These are phyloP conservation scores for Halteria grandinella DNA, from an alignment of 73 alveolate genomes.

Conservation along the genomic window DNA sequence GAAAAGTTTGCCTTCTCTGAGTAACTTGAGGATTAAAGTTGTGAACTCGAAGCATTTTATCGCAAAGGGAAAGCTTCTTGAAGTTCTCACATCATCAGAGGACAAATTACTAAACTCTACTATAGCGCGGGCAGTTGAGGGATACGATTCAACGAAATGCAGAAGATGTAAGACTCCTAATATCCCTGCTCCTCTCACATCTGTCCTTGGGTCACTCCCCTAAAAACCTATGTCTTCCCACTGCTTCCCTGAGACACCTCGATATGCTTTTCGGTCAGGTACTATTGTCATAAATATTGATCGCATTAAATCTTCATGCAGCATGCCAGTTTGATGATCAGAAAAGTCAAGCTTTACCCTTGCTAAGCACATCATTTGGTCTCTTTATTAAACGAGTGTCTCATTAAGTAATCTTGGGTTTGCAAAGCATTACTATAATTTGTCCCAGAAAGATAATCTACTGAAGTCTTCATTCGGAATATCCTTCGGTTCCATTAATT, in stretches of 20 bases:
- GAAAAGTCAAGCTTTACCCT: neutral
- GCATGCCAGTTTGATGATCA: slow-evolving; percentile 15
- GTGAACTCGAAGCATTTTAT: too few species aligned
- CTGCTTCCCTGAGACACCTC: too few species aligned
- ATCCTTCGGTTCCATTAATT: neutral
- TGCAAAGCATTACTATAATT: neutral
- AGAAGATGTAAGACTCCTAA: slow-evolving; percentile 73
- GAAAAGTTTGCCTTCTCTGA: too few species aligned
- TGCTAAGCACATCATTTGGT: neutral
- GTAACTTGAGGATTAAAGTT: too few species aligned
- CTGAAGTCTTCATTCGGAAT: neutral
- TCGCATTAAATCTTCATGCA: too few species aligned
- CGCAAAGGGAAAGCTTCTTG: too few species aligned
- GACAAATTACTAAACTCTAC: too few species aligned
- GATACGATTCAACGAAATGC: slow-evolving; percentile 62
- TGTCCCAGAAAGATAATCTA: neutral
- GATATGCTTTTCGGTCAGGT: too few species aligned
- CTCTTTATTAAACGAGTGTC: neutral
- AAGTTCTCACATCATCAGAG: too few species aligned
- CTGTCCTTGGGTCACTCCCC: slow-evolving; percentile 85
- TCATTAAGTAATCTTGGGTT: neutral
- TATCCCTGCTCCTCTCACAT: slow-evolving; percentile 88
- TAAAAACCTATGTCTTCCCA: slow-evolving; percentile 87
- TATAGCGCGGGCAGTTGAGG: too few species aligned
- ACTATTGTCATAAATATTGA: too few species aligned